Evolutionary conservation across 257 asterid species (phyloP).

Genomic region (Solanum tacnaense): DNA sequence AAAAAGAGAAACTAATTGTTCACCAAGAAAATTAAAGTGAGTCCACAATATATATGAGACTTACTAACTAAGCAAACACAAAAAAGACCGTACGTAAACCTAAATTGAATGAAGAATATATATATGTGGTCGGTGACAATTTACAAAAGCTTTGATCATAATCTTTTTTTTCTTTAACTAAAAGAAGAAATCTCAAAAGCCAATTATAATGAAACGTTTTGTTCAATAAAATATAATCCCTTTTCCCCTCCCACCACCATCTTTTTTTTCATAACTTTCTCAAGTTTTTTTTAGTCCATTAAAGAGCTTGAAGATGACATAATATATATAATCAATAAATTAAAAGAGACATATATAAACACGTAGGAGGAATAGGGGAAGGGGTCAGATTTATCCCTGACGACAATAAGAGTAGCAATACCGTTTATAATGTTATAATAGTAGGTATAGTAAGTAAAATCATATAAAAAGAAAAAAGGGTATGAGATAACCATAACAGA

Average conservation of each 20-base stretch:
- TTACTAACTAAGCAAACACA: conserved; percentile 9
- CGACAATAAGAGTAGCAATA: not conserved
- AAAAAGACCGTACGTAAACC: not conserved
- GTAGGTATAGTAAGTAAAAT: too few species aligned
- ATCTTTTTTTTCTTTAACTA: not conserved
- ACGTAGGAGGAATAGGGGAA: not conserved
- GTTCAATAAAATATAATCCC: not conserved
- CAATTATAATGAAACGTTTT: not conserved
- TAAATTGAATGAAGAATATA: not conserved
- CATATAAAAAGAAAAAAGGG: not conserved
- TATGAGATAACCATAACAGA: not conserved
- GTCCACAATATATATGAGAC: not conserved
- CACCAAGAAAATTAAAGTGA: not conserved
- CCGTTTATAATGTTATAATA: too few species aligned
- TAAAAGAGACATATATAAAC: not conserved
- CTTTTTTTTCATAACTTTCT: not conserved
- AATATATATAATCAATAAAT: not conserved
- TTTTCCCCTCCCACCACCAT: not conserved
- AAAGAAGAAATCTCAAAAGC: not conserved
- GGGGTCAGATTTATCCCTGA: not conserved
- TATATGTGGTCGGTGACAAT: not conserved
- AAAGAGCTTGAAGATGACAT: not conserved
- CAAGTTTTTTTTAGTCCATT: not conserved
- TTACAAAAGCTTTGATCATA: not conserved
- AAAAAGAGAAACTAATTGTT: not conserved